These are phyloP conservation scores for Acanthamoeba healyi DNA, from an alignment of 208 protist species.

Conservation along the genomic window DNA sequence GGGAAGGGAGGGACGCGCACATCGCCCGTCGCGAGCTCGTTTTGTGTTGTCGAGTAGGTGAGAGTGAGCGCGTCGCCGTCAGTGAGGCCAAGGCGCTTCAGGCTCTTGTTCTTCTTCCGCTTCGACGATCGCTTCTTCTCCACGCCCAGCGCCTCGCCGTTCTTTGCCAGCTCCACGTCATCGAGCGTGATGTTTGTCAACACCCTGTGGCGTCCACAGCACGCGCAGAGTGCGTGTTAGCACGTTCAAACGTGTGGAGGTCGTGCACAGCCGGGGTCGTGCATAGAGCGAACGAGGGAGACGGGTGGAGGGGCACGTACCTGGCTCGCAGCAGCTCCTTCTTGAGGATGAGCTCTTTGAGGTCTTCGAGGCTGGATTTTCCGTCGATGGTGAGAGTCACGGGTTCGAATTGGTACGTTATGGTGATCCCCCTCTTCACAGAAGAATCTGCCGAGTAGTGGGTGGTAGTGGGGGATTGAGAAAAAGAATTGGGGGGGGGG, in stretches of 20 bases:
- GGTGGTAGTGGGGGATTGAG: no score
- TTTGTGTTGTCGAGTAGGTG: background rate
- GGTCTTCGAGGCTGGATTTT: background rate
- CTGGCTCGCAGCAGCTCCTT: background rate
- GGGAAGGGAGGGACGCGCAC: background rate
- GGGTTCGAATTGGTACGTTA: slow-evolving; percentile 29
- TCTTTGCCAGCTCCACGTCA: background rate
- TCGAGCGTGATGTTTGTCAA: background rate
- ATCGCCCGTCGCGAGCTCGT: background rate
- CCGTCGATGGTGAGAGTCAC: background rate
- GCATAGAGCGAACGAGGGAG: no score
- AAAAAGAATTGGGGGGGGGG: no score
- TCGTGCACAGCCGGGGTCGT: no score
- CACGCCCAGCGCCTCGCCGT: background rate
- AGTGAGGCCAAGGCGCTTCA: background rate
- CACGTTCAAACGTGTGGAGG: no score
- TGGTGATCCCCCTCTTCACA: background rate
- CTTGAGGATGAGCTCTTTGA: slow-evolving; percentile 27
- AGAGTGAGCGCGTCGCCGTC: background rate
- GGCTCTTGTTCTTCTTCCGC: background rate
- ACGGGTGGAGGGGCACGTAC: no score
- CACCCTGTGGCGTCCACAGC: background rate
- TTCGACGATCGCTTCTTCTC: background rate
- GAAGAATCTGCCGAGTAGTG: no score
- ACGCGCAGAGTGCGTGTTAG: background rate